Conservation (phyloP, 257 asterid genomes). For the Catharanthus roseus region DNA sequence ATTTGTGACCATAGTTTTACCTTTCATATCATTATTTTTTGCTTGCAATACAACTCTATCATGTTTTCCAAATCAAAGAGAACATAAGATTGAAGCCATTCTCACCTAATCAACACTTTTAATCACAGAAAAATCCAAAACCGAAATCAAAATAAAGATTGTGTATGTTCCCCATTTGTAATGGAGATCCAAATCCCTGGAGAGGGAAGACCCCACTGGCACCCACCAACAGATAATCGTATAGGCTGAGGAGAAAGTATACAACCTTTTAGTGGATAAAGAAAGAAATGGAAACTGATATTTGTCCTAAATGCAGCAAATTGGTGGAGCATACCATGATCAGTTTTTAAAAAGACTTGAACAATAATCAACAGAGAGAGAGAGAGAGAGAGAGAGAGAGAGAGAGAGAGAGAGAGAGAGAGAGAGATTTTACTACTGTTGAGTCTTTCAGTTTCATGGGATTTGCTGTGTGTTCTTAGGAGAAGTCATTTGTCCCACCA, state of each 20-base stretch:
- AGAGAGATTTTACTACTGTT: constrained; percentile 17
- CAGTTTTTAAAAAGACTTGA: not conserved
- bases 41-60: not conserved
- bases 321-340: constrained; percentile 11
- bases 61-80: constrained; percentile 9
- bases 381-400: no score
- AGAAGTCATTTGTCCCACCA: constrained; percentile 30
- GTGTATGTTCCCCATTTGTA: constrained; percentile 39
- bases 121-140: constrained; percentile 20
- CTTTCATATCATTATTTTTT: no score
- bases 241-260: constrained; percentile 13
- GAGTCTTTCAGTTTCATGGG: constrained; percentile 26
- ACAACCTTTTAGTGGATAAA: constrained; percentile 21
- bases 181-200: constrained; percentile 18
- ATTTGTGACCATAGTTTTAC: no score
- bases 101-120: constrained; percentile 8
- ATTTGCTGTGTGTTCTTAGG: constrained; percentile 8
- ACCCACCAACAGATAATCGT: constrained; percentile 24
- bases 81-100: constrained; percentile 17
- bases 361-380: no score
- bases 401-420: no score
- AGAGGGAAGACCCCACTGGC: constrained; percentile 30
- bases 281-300: constrained; percentile 9
- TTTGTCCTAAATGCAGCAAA: constrained; percentile 19
- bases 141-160: constrained; percentile 28